phyloP scores from a whole-genome alignment of 768 basidiomycete genomes.

The Boletus patriciae region DNA sequence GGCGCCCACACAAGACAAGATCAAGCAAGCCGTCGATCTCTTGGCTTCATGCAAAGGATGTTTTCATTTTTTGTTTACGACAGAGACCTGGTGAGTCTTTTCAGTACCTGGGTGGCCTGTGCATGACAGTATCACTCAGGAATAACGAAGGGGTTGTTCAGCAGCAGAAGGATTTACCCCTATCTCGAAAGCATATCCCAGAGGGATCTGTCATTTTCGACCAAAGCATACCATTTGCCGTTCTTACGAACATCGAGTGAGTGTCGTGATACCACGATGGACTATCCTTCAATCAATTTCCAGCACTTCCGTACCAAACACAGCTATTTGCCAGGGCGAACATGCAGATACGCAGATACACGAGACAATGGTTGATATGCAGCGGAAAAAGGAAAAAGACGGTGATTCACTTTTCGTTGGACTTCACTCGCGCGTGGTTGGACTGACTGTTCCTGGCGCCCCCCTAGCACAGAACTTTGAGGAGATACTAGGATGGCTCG shows the following conservation, averaged over 20 bases:
- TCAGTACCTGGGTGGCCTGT: not conserved
- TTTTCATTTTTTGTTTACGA: not conserved
- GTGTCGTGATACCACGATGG: not conserved
- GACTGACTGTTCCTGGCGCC: not conserved
- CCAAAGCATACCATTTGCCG: not conserved
- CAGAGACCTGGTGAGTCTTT: not conserved
- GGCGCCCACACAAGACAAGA: not conserved
- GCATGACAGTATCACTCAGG: not conserved
- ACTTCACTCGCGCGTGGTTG: not conserved
- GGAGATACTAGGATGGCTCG: not conserved
- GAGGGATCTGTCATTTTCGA: not conserved
- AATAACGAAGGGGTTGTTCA: not conserved
- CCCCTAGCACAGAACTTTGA: not conserved
- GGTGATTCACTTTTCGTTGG: not conserved
- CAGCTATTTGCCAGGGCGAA: not conserved
- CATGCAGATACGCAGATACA: not conserved
- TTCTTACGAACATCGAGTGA: not conserved
- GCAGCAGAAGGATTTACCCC: not conserved
- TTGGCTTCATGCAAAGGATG: not conserved
- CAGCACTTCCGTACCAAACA: not conserved
- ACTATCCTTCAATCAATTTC: not conserved
- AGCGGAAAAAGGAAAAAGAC: not conserved
- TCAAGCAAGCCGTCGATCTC: not conserved
- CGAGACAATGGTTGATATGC: not conserved
- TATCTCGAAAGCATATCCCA: not conserved